Percentiles rank a stretch among this genome's conserved stretches.
Conservation (phyloP, 768 basidiomycete genomes). For the Boletus eberwhitei region DNA sequence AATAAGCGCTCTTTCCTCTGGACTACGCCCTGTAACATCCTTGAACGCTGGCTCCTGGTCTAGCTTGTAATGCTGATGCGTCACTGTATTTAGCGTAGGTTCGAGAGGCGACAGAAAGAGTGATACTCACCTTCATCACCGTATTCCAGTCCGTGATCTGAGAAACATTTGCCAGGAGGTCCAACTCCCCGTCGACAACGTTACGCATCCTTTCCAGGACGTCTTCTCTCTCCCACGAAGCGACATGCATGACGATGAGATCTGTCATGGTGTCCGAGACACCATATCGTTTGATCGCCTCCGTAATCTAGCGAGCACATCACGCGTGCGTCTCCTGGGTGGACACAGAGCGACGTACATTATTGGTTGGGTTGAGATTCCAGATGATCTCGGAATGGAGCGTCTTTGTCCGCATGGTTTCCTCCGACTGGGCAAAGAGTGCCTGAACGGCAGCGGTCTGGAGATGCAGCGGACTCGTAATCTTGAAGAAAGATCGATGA, state of each 20-base stretch:
- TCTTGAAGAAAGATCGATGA: slow-evolving; percentile 50
- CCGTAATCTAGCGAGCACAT: slow-evolving; percentile 61
- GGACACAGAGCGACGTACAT: slow-evolving; percentile 43
- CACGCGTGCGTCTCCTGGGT: not conserved
- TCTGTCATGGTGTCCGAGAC: slow-evolving; percentile 62
- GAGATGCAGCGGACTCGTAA: slow-evolving; percentile 77
- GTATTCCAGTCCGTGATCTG: slow-evolving; percentile 65
- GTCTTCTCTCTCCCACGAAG: slow-evolving; percentile 37
- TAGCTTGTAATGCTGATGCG: slow-evolving; percentile 64
- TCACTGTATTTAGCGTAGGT: not conserved
- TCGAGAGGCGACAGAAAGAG: not conserved
- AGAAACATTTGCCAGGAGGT: slow-evolving; percentile 42
- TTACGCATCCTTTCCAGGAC: slow-evolving; percentile 52
- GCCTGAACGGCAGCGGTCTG: slow-evolving; percentile 84
- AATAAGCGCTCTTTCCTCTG: slow-evolving; percentile 40
- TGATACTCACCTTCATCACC: slow-evolving; percentile 64
- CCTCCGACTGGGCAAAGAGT: slow-evolving; percentile 61
- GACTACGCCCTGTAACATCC: slow-evolving; percentile 32
- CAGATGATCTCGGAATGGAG: slow-evolving; percentile 92
- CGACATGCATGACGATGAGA: slow-evolving; percentile 72
- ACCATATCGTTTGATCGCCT: slow-evolving; percentile 84
- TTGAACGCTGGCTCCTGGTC: slow-evolving; percentile 46
- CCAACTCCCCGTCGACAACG: slow-evolving; percentile 57
- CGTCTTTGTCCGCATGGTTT: slow-evolving; percentile 72
- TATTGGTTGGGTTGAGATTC: slow-evolving; percentile 81